These are phyloP conservation scores for Hirsutella rhossiliensis DNA, from an alignment of 2,329 filamentous ascomycete species.

Conservation along the genomic window DNA sequence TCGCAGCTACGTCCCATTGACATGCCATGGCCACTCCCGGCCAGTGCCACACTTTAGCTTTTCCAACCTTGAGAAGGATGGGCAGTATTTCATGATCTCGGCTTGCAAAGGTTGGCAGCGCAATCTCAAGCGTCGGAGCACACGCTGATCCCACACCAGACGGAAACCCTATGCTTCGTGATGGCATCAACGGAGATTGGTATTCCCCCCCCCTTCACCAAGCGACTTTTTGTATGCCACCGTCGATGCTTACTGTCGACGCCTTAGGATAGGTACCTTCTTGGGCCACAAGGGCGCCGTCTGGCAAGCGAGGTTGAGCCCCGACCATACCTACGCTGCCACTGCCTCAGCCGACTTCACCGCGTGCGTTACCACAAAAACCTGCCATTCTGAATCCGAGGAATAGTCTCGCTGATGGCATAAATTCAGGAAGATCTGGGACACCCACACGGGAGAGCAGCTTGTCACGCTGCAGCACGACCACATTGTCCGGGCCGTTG, in stretches of 20 bases:
- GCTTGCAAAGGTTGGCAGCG: constrained; percentile 62
- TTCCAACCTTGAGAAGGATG: constrained; percentile 70
- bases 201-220: constrained; percentile 22
- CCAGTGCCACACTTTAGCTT: constrained; percentile 88
- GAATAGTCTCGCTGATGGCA: constrained; percentile 10
- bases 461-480: constrained; percentile 80
- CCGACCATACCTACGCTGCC: constrained; percentile 76
- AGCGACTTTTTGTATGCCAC: background rate
- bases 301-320: constrained; percentile 86
- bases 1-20: constrained; percentile 69
- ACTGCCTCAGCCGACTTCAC: constrained; percentile 96
- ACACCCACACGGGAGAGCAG: constrained; percentile 86
- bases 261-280: constrained; percentile 86
- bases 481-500: constrained; percentile 89
- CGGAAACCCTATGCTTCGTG: constrained; percentile 95
- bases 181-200: constrained; percentile 93
- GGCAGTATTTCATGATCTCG: constrained; percentile 84
- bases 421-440: constrained; percentile 76
- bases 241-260: constrained; percentile 6
- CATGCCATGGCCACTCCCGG: constrained; percentile 87
- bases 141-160: constrained; percentile 40
- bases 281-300: constrained; percentile 97
- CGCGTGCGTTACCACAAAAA: constrained; percentile 44
- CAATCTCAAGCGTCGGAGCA: background rate
- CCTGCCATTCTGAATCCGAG: background rate